Evolutionary conservation across 2,329 filamentous ascomycete species (phyloP).

Genomic region (Arthroderma sp.): DNA sequence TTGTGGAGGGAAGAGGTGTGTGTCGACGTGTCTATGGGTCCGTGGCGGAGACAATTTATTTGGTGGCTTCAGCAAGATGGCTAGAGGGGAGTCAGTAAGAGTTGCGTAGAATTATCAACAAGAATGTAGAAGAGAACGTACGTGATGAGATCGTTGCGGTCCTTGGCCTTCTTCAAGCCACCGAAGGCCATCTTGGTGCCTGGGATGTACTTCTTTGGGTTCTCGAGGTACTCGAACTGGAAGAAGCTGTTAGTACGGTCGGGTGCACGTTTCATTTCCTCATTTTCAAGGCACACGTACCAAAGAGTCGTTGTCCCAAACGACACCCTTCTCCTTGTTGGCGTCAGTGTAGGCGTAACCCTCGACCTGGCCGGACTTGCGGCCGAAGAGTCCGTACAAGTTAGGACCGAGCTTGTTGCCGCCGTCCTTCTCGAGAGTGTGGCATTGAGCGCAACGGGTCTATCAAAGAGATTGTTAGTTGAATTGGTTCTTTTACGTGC

Average conservation of each 20-base stretch:
- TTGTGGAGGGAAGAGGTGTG: too few species aligned
- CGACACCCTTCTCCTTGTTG: constrained; percentile 94
- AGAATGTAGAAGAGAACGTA: constrained; percentile 38
- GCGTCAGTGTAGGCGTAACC: constrained; percentile 97
- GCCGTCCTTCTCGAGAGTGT: constrained; percentile 81
- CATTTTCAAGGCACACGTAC: constrained; percentile 36
- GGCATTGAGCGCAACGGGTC: constrained; percentile 96
- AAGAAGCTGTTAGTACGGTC: constrained; percentile 10
- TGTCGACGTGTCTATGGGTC: too few species aligned
- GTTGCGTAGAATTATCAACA: too few species aligned
- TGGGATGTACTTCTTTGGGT: constrained; percentile 99
- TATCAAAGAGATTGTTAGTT: constrained; percentile 41
- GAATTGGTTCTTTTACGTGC: constrained; percentile 11
- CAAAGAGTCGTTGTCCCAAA: constrained; percentile 75
- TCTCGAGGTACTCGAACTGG: constrained; percentile 96
- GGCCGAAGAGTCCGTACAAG: constrained; percentile 93
- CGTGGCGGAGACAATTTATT: too few species aligned
- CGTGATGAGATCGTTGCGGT: constrained; percentile 97
- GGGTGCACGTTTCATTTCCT: background rate
- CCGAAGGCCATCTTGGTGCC: constrained; percentile 99
- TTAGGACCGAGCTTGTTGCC: constrained; percentile 97
- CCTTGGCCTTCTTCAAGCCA: constrained; percentile 99
- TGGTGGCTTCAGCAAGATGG: too few species aligned
- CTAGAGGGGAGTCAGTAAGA: too few species aligned
- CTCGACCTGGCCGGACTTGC: constrained; percentile 79